A percentile compares a stretch with the other conserved stretches of the same genome.
Conservation (phyloP, 495 filamentous ascomycete species). For the Hypoxylon fragiforme region DNA sequence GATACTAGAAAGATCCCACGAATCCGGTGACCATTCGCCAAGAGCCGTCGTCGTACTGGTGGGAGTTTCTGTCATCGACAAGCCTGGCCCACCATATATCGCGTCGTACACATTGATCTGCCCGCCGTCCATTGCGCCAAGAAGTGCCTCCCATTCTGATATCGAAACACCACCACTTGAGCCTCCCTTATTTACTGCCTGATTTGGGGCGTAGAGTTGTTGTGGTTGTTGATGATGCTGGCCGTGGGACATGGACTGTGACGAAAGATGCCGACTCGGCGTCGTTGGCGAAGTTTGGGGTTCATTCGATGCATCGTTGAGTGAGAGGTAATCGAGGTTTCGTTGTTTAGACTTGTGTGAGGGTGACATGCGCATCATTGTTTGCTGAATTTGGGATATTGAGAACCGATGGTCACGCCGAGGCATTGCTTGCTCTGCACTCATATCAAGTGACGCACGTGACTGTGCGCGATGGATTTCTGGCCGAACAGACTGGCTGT, state of each 20-base stretch:
- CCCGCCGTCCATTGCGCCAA: conserved; percentile 76
- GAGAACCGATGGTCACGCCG: conserved; percentile 52
- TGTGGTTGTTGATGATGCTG: conserved; percentile 33
- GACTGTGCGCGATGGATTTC: conserved; percentile 42
- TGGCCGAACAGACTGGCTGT: conserved; percentile 24
- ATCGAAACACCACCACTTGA: conserved; percentile 52
- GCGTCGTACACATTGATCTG: conserved; percentile 80
- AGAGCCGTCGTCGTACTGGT: conserved; percentile 35
- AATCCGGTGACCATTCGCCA: conserved; percentile 56
- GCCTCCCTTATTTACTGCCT: conserved; percentile 38
- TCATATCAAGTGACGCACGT: conserved; percentile 45
- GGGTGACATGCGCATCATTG: conserved; percentile 45
- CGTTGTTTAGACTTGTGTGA: conserved; percentile 35
- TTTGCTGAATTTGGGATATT: conserved; percentile 42
- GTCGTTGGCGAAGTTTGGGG: conserved; percentile 42
- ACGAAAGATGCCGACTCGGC: conserved; percentile 40
- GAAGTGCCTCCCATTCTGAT: conserved; percentile 77
- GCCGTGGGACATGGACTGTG: conserved; percentile 24
- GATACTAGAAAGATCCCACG: conserved; percentile 56
- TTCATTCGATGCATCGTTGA: conserved; percentile 37
- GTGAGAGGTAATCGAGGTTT: conserved; percentile 47
- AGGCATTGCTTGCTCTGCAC: conserved; percentile 36
- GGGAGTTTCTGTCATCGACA: conserved; percentile 46
- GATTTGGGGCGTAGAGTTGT: conserved; percentile 34
- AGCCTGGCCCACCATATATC: conserved; percentile 73